phyloP scores from a whole-genome alignment of 768 basidiomycete species.

The Leccinum pellstonianum region DNA sequence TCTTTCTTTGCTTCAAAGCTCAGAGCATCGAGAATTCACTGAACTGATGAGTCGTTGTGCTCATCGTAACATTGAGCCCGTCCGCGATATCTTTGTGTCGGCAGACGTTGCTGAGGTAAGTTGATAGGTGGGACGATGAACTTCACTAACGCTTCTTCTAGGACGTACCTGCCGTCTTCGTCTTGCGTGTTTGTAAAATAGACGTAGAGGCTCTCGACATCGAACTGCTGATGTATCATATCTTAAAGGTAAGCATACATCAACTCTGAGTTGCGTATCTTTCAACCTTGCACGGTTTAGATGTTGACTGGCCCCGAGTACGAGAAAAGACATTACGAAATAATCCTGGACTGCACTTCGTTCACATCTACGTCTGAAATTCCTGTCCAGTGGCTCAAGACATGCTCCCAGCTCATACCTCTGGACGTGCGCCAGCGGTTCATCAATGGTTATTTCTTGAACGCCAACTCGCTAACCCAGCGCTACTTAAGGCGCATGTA shows the following conservation, averaged over 20 bases:
- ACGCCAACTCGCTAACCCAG: conserved; percentile 68
- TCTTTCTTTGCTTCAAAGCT: conserved; percentile 46
- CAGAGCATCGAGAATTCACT: conserved; percentile 61
- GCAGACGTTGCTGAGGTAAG: conserved; percentile 47
- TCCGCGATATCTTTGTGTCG: conserved; percentile 66
- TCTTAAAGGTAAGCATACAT: conserved; percentile 57
- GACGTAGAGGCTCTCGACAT: conserved; percentile 80
- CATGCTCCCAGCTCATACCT: conserved; percentile 73
- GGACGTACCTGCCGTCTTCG: conserved; percentile 51
- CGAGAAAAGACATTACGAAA: conserved; percentile 54
- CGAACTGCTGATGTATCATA: conserved; percentile 73
- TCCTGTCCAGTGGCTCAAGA: conserved; percentile 79
- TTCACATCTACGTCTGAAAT: conserved; percentile 75
- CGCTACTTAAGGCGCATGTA: conserved; percentile 76
- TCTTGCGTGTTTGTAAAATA: conserved; percentile 64
- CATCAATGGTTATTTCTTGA: conserved; percentile 61
- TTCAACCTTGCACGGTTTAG: conserved; percentile 33
- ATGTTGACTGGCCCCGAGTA: conserved; percentile 50
- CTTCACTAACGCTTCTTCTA: conserved; percentile 21
- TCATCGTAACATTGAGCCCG: conserved; percentile 57
- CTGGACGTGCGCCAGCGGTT: conserved; percentile 66
- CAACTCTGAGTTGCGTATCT: not conserved
- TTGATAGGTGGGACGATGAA: not conserved
- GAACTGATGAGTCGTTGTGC: conserved; percentile 66
- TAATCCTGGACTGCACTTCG: conserved; percentile 80